These are phyloP conservation scores for Usnea hakonensis DNA, from an alignment of 495 filamentous ascomycete genomes.

Conservation along the genomic window DNA sequence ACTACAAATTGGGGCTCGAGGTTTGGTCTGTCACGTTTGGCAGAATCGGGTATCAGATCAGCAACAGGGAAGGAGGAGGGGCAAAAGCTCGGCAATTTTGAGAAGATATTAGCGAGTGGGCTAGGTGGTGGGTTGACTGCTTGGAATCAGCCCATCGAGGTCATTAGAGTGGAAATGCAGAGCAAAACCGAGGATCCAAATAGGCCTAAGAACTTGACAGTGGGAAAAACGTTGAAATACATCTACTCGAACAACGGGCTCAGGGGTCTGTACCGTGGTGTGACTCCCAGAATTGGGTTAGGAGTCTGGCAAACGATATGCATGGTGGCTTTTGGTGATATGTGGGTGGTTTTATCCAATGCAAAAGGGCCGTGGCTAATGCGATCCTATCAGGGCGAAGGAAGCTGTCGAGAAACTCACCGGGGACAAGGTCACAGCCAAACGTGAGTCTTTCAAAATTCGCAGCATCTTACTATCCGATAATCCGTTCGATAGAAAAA, in stretches of 20 bases:
- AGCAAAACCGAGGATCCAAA: slow-evolving; percentile 96
- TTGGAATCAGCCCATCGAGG: slow-evolving; percentile 99
- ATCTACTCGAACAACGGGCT: slow-evolving; percentile 86
- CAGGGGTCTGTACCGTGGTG: slow-evolving; percentile 91
- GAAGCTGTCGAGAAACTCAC: slow-evolving; percentile 95
- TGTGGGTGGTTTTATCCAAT: slow-evolving; percentile 53
- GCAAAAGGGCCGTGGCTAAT: slow-evolving; percentile 6
- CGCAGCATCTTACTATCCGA: neutral
- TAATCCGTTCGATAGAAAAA: neutral
- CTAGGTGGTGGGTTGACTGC: slow-evolving; percentile 89
- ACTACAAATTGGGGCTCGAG: slow-evolving; percentile 99
- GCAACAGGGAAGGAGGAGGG: slow-evolving; percentile 71
- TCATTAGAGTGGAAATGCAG: slow-evolving; percentile 99
- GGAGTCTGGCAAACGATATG: slow-evolving; percentile 99
- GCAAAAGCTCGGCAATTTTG: slow-evolving; percentile 64
- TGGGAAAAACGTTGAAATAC: slow-evolving; percentile 84
- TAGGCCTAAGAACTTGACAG: slow-evolving; percentile 96
- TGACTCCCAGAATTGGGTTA: slow-evolving; percentile 85
- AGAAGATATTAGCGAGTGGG: slow-evolving; percentile 85
- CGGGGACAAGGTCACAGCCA: slow-evolving; percentile 87
- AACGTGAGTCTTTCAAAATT: slow-evolving; percentile 49
- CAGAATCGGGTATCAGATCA: slow-evolving; percentile 79
- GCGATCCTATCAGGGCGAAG: slow-evolving; percentile 66
- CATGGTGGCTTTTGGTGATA: slow-evolving; percentile 99
- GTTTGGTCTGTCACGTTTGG: slow-evolving; percentile 85